These are phyloP conservation scores for Paramecium octaurelia DNA, from an alignment of 73 alveolate genomes.

Conservation along the genomic window DNA sequence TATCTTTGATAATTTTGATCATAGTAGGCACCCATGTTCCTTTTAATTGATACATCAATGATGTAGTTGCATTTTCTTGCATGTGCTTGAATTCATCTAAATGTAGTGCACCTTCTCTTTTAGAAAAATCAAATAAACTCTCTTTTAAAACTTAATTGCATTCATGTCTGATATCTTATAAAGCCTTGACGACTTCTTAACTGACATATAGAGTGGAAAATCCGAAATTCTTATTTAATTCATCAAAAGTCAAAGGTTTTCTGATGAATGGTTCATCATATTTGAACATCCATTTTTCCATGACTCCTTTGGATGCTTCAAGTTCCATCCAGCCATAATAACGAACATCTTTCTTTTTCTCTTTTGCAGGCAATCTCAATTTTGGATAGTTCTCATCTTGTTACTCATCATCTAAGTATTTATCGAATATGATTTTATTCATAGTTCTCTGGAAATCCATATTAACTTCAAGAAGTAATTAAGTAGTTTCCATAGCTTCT, in stretches of 20 bases:
- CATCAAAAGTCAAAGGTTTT: conserved; percentile 76
- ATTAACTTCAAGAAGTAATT: conserved; percentile 78
- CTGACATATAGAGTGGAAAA: conserved; percentile 81
- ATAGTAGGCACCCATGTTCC: conserved; percentile 93
- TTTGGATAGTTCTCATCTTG: conserved; percentile 62
- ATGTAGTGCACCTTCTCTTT: conserved; percentile 30
- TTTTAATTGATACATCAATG: conserved; percentile 79
- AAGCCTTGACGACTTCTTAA: conserved; percentile 77
- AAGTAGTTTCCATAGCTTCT: conserved; percentile 67
- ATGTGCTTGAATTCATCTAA: conserved; percentile 94
- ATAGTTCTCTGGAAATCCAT: conserved; percentile 94
- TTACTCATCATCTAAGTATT: conserved; percentile 71
- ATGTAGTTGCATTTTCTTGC: conserved; percentile 85
- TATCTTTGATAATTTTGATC: conserved; percentile 85
- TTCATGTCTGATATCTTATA: conserved; percentile 90
- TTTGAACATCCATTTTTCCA: conserved; percentile 49
- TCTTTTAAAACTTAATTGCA: conserved; percentile 17
- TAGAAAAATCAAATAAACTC: neutral
- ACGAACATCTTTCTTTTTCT: conserved; percentile 54
- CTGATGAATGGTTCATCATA: conserved; percentile 71
- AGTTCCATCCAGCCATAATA: conserved; percentile 77
- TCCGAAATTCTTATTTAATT: conserved; percentile 81
- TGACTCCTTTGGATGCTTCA: conserved; percentile 55
- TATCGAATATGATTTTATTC: conserved; percentile 95
- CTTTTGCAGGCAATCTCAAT: conserved; percentile 70